Base-by-base conservation (phyloP, 2,329 filamentous ascomycete species). In the Alternaria ventricosa region DNA sequence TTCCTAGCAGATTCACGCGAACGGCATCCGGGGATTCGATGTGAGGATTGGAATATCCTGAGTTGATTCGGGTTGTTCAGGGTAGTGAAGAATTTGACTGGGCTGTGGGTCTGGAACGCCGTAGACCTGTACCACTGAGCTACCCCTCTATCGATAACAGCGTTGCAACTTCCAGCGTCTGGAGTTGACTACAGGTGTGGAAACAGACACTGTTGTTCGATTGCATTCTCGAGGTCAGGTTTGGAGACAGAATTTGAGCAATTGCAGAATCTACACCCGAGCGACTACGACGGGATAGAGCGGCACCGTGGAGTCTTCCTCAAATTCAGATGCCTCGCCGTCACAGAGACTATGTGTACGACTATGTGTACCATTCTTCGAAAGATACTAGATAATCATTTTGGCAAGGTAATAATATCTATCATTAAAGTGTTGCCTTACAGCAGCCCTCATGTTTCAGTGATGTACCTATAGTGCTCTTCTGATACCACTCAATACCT, bases 41-140 rank as follows among this genome's bases (percentile, higher is more conserved):
- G 18, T 20, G 27, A 51, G 15, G n/a, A 20, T 13, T n/a, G 18
- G 11, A 23, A 3, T 5, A 20, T 36, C 23, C n/a, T 23, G 18
- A 23, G 18, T 23, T 15, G 28, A 15, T 28, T 51, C 27, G 49
- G 49, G 49, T n/a, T 22, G 49, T 51, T 23, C 49, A 51, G 49
- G 49, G 49, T 51, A 30, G 49, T 51, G 9, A 51, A 51, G 49
- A 18, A 33, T 51, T 51, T 51, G 49, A 28, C 41, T 43, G 53
- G n/a, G 51, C 51, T 44, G 22, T 25, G 51, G 33, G 53, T 28
- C 53, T 55, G 33, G 53, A 55, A 55, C 51, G n/a, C 33, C 25
- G 30, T 15, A 7, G 18, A 25, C 44, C 43, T 30, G 36, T 50
- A 43, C 23, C 28, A 47, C 36, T 23, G 25, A 44, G 25, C 18